A percentile compares a stretch with the other conserved stretches of the same genome.
Evolutionary conservation across 805 yeast genomes (phyloP).

Genomic region (Candida corydali): DNA sequence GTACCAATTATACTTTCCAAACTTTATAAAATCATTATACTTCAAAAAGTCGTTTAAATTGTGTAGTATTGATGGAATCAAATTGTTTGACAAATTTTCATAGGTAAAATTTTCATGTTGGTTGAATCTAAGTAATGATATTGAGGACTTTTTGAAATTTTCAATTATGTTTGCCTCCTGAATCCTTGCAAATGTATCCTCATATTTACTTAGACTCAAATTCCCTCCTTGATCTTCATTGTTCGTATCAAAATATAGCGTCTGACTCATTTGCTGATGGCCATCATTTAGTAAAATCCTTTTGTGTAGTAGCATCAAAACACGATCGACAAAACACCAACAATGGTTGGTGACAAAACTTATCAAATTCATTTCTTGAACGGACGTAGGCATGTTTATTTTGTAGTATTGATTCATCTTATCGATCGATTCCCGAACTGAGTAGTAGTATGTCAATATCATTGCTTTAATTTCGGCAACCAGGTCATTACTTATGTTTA

Average conservation of each 20-base stretch:
- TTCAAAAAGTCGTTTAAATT: constrained; percentile 52
- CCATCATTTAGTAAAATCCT: constrained; percentile 35
- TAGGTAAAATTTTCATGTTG: constrained; percentile 42
- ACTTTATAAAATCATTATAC: constrained; percentile 48
- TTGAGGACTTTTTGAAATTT: constrained; percentile 33
- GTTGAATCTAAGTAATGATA: constrained; percentile 32
- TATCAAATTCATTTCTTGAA: constrained; percentile 41
- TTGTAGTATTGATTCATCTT: constrained; percentile 32
- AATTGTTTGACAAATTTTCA: constrained; percentile 47
- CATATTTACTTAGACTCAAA: constrained; percentile 32
- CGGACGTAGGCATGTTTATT: constrained; percentile 32
- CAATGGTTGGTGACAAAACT: constrained; percentile 45
- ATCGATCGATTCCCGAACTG: constrained; percentile 46
- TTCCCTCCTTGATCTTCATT: constrained; percentile 17
- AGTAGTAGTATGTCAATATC: constrained; percentile 47
- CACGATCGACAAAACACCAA: constrained; percentile 54
- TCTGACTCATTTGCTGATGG: not conserved
- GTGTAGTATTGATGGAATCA: constrained; percentile 55
- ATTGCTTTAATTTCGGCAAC: constrained; percentile 43
- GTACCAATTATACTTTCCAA: constrained; percentile 58
- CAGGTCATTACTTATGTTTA: constrained; percentile 38
- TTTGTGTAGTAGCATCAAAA: constrained; percentile 41
- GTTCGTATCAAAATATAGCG: not conserved
- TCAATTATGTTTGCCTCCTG: constrained; percentile 36
- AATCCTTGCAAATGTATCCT: constrained; percentile 36